Evolutionary conservation across 75 land plant genomes (phyloP), one percentile per base, ranked within the genome.

Genomic region (Cryptomeria japonica): DNA sequence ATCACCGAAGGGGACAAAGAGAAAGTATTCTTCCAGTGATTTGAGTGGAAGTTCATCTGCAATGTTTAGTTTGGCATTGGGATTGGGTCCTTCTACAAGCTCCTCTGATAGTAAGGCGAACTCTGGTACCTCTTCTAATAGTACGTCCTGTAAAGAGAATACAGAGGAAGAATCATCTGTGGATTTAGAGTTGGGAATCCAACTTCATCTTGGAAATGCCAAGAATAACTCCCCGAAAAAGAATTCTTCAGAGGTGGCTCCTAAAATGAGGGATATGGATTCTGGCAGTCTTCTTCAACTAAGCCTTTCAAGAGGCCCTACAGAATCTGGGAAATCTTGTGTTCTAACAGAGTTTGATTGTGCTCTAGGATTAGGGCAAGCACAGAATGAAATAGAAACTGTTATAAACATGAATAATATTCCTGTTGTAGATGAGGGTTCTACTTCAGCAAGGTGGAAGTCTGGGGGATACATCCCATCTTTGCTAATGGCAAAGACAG

Each of bases 41-140:
- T 70, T 68, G 12, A 94, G 72, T 61, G 89, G 64, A n/a, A 86
- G 84, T 25, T 90, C 93, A 19, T 75, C 77, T 34, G 77, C 37
- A 75, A 32, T 25, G 77, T 31, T 75, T 75, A 86, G 92, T 47
- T 88, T 95, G 28, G 84, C 72, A 46, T 90, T 94, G 39, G 92
- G 92, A 47, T 87, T 95, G n/a, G 96, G 94, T 37, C 89, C 58
- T 34, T 87, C 96, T 36, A 84, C 93, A n/a, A 91, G 93, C 84
- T 91, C 95, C 19, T 95, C 96, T 38, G 94, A 92, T 37, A 95
- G 95, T 89, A 95, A 92, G 85, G 92, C 88, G 4, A 94, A 93
- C 85, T 92, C 96, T 37, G 91, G 86, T 76, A 89, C 93, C 49
- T 89, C 91, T 28, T 89, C 90, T 19, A 85, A 89, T 31, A 56